Evolutionary conservation across 441 rosid species (phyloP).

Genomic region (Populus hybrid): DNA sequence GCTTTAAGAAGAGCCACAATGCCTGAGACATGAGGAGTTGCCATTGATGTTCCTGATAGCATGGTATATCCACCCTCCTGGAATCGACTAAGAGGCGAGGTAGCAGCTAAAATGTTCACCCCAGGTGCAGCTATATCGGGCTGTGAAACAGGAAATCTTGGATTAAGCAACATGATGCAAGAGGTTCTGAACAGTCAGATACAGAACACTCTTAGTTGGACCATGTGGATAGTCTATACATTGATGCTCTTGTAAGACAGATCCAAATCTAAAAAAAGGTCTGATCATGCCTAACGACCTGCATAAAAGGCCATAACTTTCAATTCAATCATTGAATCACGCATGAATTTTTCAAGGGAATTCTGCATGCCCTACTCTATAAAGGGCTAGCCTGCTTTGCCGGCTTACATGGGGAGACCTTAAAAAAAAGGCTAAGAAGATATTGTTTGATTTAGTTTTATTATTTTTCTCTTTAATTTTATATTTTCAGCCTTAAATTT

Average conservation of each 20-base stretch:
- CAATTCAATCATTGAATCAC: background rate
- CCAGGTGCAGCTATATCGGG: conserved; percentile 36
- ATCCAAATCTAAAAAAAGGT: no score
- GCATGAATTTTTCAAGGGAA: background rate
- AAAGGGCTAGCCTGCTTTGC: background rate
- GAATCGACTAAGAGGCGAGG: conserved; percentile 16
- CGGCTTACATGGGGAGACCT: background rate
- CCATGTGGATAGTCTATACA: no score
- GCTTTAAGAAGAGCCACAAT: conserved; percentile 73
- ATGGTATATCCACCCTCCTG: conserved; percentile 47
- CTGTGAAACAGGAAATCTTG: conserved; percentile 20
- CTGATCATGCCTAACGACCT: background rate
- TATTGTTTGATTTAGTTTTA: background rate
- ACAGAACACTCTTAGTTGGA: no score
- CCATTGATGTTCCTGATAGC: conserved; percentile 91
- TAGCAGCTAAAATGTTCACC: conserved; percentile 36
- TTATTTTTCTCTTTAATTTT: background rate
- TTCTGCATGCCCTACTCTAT: background rate
- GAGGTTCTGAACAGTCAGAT: background rate
- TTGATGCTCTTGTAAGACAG: no score
- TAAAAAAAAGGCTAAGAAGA: background rate
- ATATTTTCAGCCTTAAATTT: background rate
- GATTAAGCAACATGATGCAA: background rate
- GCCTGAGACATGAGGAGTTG: conserved; percentile 85
- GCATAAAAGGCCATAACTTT: background rate